Percentiles rank a stretch among this genome's conserved stretches.
These are phyloP conservation scores for Amanita molliuscula DNA, from an alignment of 768 basidiomycete genomes.

Conservation along the genomic window DNA sequence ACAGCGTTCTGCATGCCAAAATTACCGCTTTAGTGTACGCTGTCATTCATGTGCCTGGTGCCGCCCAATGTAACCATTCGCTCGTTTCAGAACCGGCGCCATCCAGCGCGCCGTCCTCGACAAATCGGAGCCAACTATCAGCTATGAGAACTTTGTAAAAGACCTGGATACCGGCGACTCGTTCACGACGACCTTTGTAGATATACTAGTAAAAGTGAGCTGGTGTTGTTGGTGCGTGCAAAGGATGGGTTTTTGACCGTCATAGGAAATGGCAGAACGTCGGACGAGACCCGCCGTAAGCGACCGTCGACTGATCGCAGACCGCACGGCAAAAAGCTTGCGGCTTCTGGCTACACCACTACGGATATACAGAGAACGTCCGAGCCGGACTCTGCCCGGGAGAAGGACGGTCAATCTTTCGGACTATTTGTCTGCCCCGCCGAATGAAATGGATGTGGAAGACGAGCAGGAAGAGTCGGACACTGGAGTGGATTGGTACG, in stretches of 20 bases:
- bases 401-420: constrained; percentile 33
- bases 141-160: constrained; percentile 66
- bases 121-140: constrained; percentile 51
- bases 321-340: constrained; percentile 55
- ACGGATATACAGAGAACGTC: constrained; percentile 40
- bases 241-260: background rate
- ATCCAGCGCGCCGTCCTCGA: constrained; percentile 62
- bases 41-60: constrained; percentile 5
- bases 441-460: constrained; percentile 48
- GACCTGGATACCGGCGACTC: constrained; percentile 73
- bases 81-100: constrained; percentile 47
- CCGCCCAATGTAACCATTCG: constrained; percentile 1
- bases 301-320: constrained; percentile 57
- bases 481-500: constrained; percentile 26
- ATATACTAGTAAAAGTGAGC: constrained; percentile 70
- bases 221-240: background rate
- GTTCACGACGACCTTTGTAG: constrained; percentile 66
- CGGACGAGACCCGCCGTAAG: constrained; percentile 37
- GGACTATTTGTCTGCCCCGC: constrained; percentile 42
- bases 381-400: constrained; percentile 22
- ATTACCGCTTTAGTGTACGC: constrained; percentile 70
- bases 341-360: constrained; percentile 43
- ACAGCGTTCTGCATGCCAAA: constrained; percentile 67
- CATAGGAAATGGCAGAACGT: constrained; percentile 70
- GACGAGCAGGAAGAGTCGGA: constrained; percentile 62